Evolutionary conservation across 2,329 filamentous ascomycete genomes (phyloP).

Genomic region (Colletotrichum chlorophyti): DNA sequence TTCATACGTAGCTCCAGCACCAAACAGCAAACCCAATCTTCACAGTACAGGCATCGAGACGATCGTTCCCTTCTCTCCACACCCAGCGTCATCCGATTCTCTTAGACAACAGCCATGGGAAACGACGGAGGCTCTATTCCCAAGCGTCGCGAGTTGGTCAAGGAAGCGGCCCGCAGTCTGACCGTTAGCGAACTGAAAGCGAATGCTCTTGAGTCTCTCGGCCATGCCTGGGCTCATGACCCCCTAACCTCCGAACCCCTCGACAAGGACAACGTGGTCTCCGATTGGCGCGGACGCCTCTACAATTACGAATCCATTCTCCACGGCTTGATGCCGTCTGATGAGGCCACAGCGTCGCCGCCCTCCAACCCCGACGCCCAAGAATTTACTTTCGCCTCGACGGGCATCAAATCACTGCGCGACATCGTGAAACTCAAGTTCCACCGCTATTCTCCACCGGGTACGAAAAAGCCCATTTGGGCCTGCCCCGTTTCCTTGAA

Average conservation of each 20-base stretch:
- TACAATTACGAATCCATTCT: constrained; percentile 96
- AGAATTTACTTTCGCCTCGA: constrained; percentile 49
- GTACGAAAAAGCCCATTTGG: constrained; percentile 65
- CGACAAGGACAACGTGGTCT: constrained; percentile 74
- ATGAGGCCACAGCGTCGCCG: constrained; percentile 36
- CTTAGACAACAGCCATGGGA: constrained; percentile 87
- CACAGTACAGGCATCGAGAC: too few species aligned
- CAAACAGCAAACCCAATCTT: too few species aligned
- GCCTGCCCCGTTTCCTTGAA: constrained; percentile 90
- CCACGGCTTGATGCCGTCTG: constrained; percentile 58
- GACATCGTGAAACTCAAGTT: constrained; percentile 91
- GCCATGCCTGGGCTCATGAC: constrained; percentile 86
- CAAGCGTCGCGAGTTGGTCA: constrained; percentile 93
- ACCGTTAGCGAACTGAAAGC: constrained; percentile 90
- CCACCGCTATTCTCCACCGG: constrained; percentile 46
- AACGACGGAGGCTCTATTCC: constrained; percentile 98
- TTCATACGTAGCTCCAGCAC: too few species aligned
- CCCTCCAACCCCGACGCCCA: constrained; percentile 32
- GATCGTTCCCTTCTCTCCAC: too few species aligned
- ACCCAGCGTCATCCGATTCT: too few species aligned
- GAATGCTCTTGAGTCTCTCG: constrained; percentile 81
- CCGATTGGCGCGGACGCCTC: constrained; percentile 81
- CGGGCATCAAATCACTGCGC: constrained; percentile 78
- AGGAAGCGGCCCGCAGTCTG: constrained; percentile 83
- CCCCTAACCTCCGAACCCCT: constrained; percentile 83